Percentiles rank a stretch among this genome's conserved stretches.
Evolutionary conservation across 2,329 filamentous ascomycete species (phyloP).

Genomic region (Sclerotinia trifoliorum): DNA sequence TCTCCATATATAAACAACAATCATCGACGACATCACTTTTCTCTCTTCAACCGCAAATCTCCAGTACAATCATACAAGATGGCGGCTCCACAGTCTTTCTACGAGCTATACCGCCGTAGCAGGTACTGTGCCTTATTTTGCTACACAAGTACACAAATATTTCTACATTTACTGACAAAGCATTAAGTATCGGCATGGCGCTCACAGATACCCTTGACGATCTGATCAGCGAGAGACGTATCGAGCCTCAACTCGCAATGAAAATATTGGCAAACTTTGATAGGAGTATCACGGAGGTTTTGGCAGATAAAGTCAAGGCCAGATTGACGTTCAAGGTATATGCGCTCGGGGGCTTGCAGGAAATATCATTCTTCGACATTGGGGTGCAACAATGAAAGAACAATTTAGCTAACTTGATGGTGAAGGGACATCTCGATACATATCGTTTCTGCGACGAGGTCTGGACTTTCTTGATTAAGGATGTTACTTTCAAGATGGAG

Average conservation of each 20-base stretch:
- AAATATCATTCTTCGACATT: background rate
- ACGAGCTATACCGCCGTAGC: constrained; percentile 97
- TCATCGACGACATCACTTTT: constrained; percentile 19
- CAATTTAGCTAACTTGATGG: constrained; percentile 29
- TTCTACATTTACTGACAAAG: constrained; percentile 36
- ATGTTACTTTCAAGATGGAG: constrained; percentile 98
- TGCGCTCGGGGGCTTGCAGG: constrained; percentile 11
- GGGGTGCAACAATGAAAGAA: background rate
- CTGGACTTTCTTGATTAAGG: constrained; percentile 98
- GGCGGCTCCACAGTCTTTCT: constrained; percentile 62
- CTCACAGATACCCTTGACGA: constrained; percentile 97
- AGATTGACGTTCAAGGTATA: constrained; percentile 91
- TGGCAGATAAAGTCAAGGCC: constrained; percentile 89
- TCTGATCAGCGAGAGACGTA: constrained; percentile 88
- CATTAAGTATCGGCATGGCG: constrained; percentile 78
- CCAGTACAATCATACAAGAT: constrained; percentile 40
- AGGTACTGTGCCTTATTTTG: constrained; percentile 63
- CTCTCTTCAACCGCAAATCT: constrained; percentile 26
- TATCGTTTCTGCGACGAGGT: constrained; percentile 99
- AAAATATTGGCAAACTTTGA: constrained; percentile 97
- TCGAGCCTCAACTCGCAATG: constrained; percentile 98
- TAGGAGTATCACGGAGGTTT: constrained; percentile 83
- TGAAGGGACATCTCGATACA: constrained; percentile 89
- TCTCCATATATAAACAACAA: constrained; percentile 25
- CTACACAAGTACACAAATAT: constrained; percentile 29